phyloP scores from a whole-genome alignment of 2,329 filamentous ascomycete species.

The Paramyrothecium roridum region DNA sequence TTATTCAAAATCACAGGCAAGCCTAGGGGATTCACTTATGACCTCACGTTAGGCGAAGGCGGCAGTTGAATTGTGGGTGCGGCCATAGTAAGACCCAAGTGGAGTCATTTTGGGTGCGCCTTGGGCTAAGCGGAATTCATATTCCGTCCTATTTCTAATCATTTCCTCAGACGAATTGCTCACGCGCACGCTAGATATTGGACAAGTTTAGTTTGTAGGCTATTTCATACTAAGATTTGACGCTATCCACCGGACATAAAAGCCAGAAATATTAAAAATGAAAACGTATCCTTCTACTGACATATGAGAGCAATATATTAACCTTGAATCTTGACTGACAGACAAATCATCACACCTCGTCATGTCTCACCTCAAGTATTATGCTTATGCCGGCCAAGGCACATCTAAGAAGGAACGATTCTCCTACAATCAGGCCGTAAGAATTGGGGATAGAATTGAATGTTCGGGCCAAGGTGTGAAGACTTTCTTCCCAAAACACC shows the following conservation, averaged over 20 bases:
- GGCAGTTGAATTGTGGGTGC: neutral
- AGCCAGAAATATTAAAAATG: neutral
- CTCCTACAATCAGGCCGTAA: slow-evolving; percentile 45
- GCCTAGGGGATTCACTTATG: neutral
- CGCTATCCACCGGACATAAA: neutral
- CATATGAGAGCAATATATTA: neutral
- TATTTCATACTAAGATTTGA: neutral
- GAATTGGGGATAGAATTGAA: slow-evolving; percentile 44
- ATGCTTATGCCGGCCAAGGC: slow-evolving; percentile 21
- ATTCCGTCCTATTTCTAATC: neutral
- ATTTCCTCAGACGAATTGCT: no score
- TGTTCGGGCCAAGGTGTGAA: slow-evolving; percentile 41
- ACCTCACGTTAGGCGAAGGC: neutral
- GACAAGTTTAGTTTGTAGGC: neutral
- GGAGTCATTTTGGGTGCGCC: neutral
- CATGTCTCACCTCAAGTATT: slow-evolving; percentile 27
- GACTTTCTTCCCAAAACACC: neutral
- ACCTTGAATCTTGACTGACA: no score
- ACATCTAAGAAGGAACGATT: slow-evolving; percentile 26
- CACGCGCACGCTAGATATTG: no score
- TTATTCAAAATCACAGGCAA: neutral
- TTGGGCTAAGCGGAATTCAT: neutral
- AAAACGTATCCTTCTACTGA: neutral
- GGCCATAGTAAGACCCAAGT: neutral
- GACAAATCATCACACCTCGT: neutral